phyloP scores from a whole-genome alignment of 2,329 filamentous ascomycete genomes.

The Leptographium radiaticola region DNA sequence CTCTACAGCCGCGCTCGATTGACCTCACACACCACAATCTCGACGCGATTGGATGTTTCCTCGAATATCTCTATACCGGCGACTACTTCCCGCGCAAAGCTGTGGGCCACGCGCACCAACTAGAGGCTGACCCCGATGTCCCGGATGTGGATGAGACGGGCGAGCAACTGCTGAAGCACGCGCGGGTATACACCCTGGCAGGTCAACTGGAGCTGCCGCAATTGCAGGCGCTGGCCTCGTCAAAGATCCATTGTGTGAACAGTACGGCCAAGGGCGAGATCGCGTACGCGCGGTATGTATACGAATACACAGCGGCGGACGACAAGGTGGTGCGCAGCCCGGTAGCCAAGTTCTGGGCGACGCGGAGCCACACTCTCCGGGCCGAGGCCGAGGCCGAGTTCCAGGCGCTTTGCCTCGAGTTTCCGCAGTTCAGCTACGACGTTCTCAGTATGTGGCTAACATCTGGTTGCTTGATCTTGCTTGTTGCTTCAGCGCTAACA shows the following conservation, averaged over 20 bases:
- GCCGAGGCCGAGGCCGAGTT: constrained; percentile 82
- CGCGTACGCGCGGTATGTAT: constrained; percentile 81
- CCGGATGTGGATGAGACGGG: constrained; percentile 64
- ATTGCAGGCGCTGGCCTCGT: constrained; percentile 65
- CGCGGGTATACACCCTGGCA: constrained; percentile 78
- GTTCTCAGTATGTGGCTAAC: constrained; percentile 53
- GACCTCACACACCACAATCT: constrained; percentile 54
- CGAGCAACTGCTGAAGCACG: constrained; percentile 74
- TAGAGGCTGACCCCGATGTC: constrained; percentile 55
- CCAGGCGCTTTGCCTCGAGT: constrained; percentile 72
- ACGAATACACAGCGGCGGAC: constrained; percentile 57
- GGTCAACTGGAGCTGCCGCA: constrained; percentile 57
- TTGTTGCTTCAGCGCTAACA: too few species aligned
- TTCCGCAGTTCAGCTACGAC: constrained; percentile 85
- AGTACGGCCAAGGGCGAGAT: constrained; percentile 84
- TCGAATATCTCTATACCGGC: constrained; percentile 73
- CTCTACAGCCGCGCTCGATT: constrained; percentile 47
- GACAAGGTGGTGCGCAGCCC: constrained; percentile 67
- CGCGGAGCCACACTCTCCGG: constrained; percentile 63
- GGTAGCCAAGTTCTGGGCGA: constrained; percentile 84
- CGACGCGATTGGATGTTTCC: constrained; percentile 63
- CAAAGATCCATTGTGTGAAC: constrained; percentile 86
- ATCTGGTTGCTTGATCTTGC: too few species aligned
- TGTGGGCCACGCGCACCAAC: constrained; percentile 42
- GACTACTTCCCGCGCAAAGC: constrained; percentile 72